A percentile compares a stretch with the other conserved stretches of the same genome.
These are phyloP conservation scores for Tulasnella sp. DNA, from an alignment of 768 basidiomycete species.

Conservation along the genomic window DNA sequence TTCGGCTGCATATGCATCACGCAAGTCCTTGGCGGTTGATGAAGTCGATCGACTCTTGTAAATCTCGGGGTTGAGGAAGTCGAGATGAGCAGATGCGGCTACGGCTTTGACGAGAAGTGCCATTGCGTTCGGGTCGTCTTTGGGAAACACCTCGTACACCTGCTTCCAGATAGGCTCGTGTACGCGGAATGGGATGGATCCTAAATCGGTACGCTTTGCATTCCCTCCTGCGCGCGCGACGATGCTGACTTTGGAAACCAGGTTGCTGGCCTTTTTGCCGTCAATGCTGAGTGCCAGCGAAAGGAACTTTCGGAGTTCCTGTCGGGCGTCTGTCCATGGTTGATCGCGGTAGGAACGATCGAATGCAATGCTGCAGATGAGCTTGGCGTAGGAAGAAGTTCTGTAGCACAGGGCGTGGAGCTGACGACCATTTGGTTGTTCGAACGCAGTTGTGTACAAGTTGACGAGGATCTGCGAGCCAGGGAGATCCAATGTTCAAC, in stretches of 20 bases:
- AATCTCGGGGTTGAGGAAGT: conserved; percentile 58
- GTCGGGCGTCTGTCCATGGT: conserved; percentile 52
- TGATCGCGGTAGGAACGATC: conserved; percentile 47
- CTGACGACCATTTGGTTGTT: conserved; percentile 19
- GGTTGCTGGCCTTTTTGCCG: conserved; percentile 40
- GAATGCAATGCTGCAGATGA: conserved; percentile 48
- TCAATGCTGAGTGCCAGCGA: conserved; percentile 44
- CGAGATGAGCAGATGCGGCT: conserved; percentile 67
- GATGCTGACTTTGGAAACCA: conserved; percentile 36
- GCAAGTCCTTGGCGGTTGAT: conserved; percentile 26
- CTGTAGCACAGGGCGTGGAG: conserved; percentile 4
- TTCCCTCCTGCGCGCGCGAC: conserved; percentile 26
- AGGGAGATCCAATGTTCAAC: not conserved
- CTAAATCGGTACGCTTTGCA: conserved; percentile 25
- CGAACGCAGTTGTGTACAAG: conserved; percentile 23
- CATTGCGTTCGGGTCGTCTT: conserved; percentile 62
- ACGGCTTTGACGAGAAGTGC: conserved; percentile 61
- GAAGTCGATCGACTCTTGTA: conserved; percentile 44
- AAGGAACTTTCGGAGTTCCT: conserved; percentile 49
- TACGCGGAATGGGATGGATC: conserved; percentile 42
- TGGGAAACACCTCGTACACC: conserved; percentile 60
- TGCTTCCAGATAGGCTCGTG: conserved; percentile 69
- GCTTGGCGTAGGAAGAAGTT: not conserved
- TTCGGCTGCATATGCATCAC: conserved; percentile 39
- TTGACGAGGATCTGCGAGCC: conserved; percentile 22